Percentiles rank a stretch among this genome's conserved stretches.
phyloP scores from a whole-genome alignment of 2,329 filamentous ascomycete species.

The Pestalotiopsis sp. region DNA sequence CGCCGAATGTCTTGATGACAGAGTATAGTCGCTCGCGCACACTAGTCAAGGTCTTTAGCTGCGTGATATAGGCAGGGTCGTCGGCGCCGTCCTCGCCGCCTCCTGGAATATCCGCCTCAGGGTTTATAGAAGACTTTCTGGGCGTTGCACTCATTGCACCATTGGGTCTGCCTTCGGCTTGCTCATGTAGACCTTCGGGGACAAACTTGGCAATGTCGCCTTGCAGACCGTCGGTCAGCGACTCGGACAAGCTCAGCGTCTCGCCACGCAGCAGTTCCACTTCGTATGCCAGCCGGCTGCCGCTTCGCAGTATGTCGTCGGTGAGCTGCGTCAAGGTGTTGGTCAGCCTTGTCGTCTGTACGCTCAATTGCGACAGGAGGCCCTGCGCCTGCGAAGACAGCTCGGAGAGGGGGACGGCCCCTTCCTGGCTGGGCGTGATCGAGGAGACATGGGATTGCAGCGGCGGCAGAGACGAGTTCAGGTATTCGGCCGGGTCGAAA shows the following conservation, averaged over 20 bases:
- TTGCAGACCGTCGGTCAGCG: constrained; percentile 71
- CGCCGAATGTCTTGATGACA: constrained; percentile 89
- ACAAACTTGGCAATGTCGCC: constrained; percentile 76
- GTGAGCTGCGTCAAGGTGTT: constrained; percentile 84
- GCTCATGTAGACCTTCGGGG: constrained; percentile 49
- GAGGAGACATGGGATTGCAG: constrained; percentile 51
- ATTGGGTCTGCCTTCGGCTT: constrained; percentile 26
- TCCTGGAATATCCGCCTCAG: constrained; percentile 21
- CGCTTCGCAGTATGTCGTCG: constrained; percentile 90
- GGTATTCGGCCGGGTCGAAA: constrained; percentile 84
- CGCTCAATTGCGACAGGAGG: constrained; percentile 84
- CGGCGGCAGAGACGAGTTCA: constrained; percentile 78
- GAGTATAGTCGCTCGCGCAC: constrained; percentile 84
- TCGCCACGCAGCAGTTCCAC: constrained; percentile 93
- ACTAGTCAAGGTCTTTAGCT: constrained; percentile 79
- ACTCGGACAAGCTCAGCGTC: constrained; percentile 77
- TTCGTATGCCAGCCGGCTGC: constrained; percentile 87
- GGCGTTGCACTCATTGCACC: constrained; percentile 15
- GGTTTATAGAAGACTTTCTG: constrained; percentile 26
- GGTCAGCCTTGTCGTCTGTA: constrained; percentile 83
- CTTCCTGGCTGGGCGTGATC: constrained; percentile 33
- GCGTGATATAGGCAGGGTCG: constrained; percentile 69
- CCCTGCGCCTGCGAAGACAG: constrained; percentile 81
- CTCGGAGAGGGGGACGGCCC: constrained; percentile 67
- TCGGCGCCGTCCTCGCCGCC: constrained; percentile 20